Percentiles rank a stretch among this genome's conserved stretches.
phyloP scores from a whole-genome alignment of 2,329 filamentous ascomycete species.

The Fusarium beomiforme region DNA sequence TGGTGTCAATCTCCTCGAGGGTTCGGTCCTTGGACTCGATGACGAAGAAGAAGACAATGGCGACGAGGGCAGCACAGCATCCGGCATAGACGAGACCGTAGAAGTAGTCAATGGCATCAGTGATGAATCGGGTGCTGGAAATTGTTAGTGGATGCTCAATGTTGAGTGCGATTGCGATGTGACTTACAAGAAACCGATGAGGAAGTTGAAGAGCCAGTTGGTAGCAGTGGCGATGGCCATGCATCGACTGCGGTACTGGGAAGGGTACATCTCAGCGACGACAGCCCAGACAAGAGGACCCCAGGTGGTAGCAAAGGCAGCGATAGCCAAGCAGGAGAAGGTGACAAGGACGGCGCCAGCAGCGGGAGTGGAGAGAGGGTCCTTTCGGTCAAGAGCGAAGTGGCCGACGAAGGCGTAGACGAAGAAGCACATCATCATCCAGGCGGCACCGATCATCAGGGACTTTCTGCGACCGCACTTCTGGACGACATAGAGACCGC shows the following conservation, averaged over 20 bases:
- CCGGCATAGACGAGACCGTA: constrained; percentile 78
- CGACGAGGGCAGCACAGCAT: constrained; percentile 69
- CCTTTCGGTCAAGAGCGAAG: constrained; percentile 52
- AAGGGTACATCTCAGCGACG: constrained; percentile 71
- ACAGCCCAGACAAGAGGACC: constrained; percentile 75
- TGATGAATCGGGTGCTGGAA: constrained; percentile 73
- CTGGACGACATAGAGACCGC: constrained; percentile 72
- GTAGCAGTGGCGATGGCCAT: constrained; percentile 66
- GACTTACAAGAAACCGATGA: constrained; percentile 59
- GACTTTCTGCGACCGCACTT: constrained; percentile 71
- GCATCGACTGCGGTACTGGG: constrained; percentile 62
- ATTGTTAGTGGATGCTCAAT: constrained; percentile 31
- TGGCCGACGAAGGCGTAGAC: constrained; percentile 61
- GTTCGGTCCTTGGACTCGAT: constrained; percentile 77
- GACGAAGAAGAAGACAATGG: constrained; percentile 79
- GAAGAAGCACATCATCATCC: constrained; percentile 66
- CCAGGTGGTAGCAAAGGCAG: constrained; percentile 75
- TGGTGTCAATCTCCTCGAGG: constrained; percentile 80
- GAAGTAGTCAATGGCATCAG: constrained; percentile 72
- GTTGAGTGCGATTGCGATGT: rapidly evolving
- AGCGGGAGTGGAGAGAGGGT: constrained; percentile 57
- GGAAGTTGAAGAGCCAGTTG: constrained; percentile 75
- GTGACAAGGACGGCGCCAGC: constrained; percentile 71
- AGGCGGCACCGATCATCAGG: constrained; percentile 70
- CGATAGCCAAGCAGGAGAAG: constrained; percentile 76